A percentile compares a stretch with the other conserved stretches of the same genome.
These are phyloP conservation scores for Alternaria triticina DNA, from an alignment of 2,329 filamentous ascomycete species.

Conservation along the genomic window DNA sequence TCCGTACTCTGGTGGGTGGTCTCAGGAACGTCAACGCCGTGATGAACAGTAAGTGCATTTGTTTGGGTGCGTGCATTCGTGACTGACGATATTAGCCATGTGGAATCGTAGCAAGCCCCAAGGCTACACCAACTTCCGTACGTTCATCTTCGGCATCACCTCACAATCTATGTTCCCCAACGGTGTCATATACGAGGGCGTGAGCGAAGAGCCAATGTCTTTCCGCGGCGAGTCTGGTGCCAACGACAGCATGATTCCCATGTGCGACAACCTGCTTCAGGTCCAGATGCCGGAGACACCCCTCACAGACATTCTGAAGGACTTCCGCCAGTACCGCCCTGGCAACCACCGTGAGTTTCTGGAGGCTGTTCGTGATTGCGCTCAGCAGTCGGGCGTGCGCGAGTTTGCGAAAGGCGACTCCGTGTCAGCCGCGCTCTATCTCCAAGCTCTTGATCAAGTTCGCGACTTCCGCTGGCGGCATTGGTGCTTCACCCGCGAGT, in stretches of 20 bases:
- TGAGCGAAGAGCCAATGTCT: slow-evolving; percentile 74
- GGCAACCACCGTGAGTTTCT: slow-evolving; percentile 89
- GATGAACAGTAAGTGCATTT: slow-evolving; percentile 71
- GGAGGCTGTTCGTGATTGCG: slow-evolving; percentile 66
- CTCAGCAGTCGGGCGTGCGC: slow-evolving; percentile 61
- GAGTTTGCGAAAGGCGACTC: slow-evolving; percentile 70
- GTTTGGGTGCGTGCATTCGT: not conserved
- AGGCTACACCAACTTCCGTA: slow-evolving; percentile 88
- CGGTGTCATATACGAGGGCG: slow-evolving; percentile 87
- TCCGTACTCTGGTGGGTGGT: slow-evolving; percentile 60
- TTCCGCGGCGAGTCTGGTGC: slow-evolving; percentile 94
- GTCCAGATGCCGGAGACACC: slow-evolving; percentile 89
- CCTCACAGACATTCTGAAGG: slow-evolving; percentile 82
- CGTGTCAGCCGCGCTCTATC: slow-evolving; percentile 55
- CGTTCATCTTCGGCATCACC: slow-evolving; percentile 97
- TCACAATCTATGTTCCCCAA: slow-evolving; percentile 92
- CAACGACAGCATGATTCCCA: slow-evolving; percentile 92
- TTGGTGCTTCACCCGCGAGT: slow-evolving; percentile 85
- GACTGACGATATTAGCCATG: slow-evolving; percentile 65
- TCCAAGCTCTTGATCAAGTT: slow-evolving; percentile 70
- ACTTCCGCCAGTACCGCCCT: slow-evolving; percentile 89
- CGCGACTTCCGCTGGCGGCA: slow-evolving; percentile 83
- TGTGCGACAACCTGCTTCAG: slow-evolving; percentile 86
- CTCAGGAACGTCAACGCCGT: slow-evolving; percentile 75
- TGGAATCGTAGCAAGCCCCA: slow-evolving; percentile 85